phyloP scores from a whole-genome alignment of 192 early-diverging fungal genomes.

The Dissophora ornata region DNA sequence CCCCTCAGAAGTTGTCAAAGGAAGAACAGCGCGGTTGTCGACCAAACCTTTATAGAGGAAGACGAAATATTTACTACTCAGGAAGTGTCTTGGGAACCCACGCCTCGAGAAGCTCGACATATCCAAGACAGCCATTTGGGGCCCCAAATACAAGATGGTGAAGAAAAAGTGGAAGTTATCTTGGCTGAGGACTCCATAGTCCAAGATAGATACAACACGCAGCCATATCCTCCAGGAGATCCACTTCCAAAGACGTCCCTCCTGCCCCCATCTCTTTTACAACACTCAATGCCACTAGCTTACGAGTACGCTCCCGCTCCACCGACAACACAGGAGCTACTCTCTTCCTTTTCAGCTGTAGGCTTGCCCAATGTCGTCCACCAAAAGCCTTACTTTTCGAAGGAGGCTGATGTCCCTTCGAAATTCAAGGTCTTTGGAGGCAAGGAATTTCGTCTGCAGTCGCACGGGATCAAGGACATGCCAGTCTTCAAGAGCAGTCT shows the following conservation, averaged over 20 bases:
- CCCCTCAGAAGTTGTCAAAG: slow-evolving; percentile 1
- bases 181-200: slow-evolving; percentile 29
- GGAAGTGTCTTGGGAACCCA: not conserved
- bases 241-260: not conserved
- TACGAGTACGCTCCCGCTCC: slow-evolving; percentile 47
- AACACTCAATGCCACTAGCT: not conserved
- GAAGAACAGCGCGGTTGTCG: slow-evolving; percentile 5
- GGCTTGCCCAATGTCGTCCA: slow-evolving; percentile 59
- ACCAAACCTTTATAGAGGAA: slow-evolving; percentile 10
- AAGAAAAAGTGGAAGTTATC: no score
- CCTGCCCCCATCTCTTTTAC: not conserved
- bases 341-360: slow-evolving; percentile 32
- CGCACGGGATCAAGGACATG: slow-evolving; percentile 33
- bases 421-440: slow-evolving; percentile 66
- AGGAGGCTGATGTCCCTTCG: slow-evolving; percentile 67
- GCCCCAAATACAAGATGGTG: no score
- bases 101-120: no score
- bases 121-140: not conserved
- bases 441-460: slow-evolving; percentile 64
- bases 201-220: not conserved
- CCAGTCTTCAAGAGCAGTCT: slow-evolving; percentile 13
- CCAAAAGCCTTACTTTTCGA: slow-evolving; percentile 69
- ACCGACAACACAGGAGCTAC: slow-evolving; percentile 56
- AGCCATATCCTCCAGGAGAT: no score
- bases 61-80: not conserved